Evolutionary conservation across 106 monocot genomes (phyloP).

Genomic region (Ottelia alismoides): DNA sequence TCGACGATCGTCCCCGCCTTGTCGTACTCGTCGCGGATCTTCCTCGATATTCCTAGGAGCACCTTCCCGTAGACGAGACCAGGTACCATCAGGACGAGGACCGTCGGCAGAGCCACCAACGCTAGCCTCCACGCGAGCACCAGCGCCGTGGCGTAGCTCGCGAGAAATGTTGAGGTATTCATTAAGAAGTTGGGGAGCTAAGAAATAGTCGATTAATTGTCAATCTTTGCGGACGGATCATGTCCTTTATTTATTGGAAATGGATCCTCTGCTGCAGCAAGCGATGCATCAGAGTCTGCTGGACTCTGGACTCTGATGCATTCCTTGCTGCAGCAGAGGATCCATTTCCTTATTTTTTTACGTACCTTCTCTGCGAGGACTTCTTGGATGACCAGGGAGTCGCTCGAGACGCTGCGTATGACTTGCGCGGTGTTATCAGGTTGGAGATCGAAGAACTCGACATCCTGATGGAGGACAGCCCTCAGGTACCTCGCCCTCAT

Average conservation of each 20-base stretch:
- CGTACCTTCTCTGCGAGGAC: conserved; percentile 43
- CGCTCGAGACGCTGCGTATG: conserved; percentile 35
- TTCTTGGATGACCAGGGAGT: conserved; percentile 39
- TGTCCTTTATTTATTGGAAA: too few relatives aligned
- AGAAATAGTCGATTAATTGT: too few relatives aligned
- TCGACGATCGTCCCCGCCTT: conserved; percentile 32
- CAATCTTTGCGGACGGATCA: too few relatives aligned
- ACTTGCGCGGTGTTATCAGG: conserved; percentile 30
- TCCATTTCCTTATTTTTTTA: too few relatives aligned
- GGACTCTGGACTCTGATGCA: not conserved
- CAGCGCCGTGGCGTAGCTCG: conserved; percentile 46
- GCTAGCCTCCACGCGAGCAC: conserved; percentile 52
- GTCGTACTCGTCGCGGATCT: conserved; percentile 49
- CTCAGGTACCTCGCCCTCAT: conserved; percentile 21
- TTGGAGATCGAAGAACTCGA: conserved; percentile 39
- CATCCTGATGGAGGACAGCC: conserved; percentile 31
- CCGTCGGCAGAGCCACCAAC: conserved; percentile 41
- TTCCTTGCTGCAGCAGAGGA: not conserved
- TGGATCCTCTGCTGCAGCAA: conserved; percentile 45
- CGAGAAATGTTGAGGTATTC: conserved; percentile 40
- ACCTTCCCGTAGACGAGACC: conserved; percentile 66
- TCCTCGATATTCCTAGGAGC: conserved; percentile 35
- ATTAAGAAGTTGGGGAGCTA: conserved; percentile 54
- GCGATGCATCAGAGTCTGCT: too few relatives aligned
- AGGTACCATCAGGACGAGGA: conserved; percentile 58